Conservation (phyloP, 1,284 basidiomycete species). For the Leccinum griseonigrum region DNA sequence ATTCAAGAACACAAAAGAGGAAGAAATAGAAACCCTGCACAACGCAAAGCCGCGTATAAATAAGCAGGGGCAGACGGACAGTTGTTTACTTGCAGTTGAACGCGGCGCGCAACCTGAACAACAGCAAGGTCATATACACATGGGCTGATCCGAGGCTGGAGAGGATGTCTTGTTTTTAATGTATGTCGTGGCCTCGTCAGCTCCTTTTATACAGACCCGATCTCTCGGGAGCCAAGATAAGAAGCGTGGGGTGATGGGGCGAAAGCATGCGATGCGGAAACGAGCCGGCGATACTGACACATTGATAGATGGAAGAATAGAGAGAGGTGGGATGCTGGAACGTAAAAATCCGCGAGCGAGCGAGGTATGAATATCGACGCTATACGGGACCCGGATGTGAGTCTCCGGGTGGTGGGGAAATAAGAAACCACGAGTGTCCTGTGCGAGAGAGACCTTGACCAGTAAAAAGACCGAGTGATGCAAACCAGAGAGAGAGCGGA, state of each 20-base stretch:
- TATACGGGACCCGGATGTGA: slow-evolving; percentile 34
- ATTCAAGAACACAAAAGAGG: slow-evolving; percentile 43
- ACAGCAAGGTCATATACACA: slow-evolving; percentile 35
- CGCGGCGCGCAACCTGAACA: slow-evolving; percentile 28
- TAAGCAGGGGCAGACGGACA: slow-evolving; percentile 35
- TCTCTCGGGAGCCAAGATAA: slow-evolving; percentile 32
- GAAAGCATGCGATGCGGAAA: slow-evolving; percentile 43
- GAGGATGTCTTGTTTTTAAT: slow-evolving; percentile 28
- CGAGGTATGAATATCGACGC: slow-evolving; percentile 51
- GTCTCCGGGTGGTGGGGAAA: slow-evolving; percentile 13
- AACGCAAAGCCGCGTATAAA: slow-evolving; percentile 40
- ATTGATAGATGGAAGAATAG: slow-evolving; percentile 31
- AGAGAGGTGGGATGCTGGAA: slow-evolving; percentile 24
- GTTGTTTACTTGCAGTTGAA: slow-evolving; percentile 17
- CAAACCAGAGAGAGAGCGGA: slow-evolving; percentile 33
- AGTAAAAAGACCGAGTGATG: slow-evolving; percentile 25
- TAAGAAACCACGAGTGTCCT: slow-evolving; percentile 37
- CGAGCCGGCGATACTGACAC: slow-evolving; percentile 44
- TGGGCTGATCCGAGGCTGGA: slow-evolving; percentile 25
- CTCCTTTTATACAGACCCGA: slow-evolving; percentile 37
- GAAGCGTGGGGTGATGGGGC: slow-evolving; percentile 39
- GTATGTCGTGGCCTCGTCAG: slow-evolving; percentile 21
- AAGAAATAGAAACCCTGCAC: slow-evolving; percentile 36
- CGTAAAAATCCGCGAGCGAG: slow-evolving; percentile 27
- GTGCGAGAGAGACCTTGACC: slow-evolving; percentile 38